A percentile compares a stretch with the other conserved stretches of the same genome.
Conservation (phyloP, 805 yeast genomes). For the Metschnikowia cubensis region DNA sequence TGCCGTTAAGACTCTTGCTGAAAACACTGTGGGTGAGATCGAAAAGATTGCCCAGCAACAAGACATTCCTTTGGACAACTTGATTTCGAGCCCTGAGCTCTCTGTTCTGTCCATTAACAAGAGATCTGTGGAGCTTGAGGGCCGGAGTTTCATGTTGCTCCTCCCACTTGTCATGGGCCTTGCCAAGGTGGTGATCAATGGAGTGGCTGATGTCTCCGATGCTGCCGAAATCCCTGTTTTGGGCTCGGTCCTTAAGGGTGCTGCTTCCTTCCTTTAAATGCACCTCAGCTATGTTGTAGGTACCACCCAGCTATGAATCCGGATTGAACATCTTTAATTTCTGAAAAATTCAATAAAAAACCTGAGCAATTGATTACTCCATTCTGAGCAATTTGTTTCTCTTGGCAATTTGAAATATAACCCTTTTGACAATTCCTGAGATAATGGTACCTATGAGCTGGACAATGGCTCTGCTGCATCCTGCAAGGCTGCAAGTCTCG, state of each 20-base stretch:
- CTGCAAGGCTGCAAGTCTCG: too few species aligned
- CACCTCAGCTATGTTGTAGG: not conserved
- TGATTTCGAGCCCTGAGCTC: not conserved
- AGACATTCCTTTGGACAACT: not conserved
- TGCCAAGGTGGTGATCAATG: not conserved
- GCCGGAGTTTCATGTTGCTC: not conserved
- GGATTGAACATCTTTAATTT: too few species aligned
- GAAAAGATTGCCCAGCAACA: not conserved
- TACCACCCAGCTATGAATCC: too few species aligned
- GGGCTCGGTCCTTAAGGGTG: not conserved
- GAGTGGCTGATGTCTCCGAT: not conserved
- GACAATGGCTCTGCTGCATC: too few species aligned
- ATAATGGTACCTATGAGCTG: too few species aligned
- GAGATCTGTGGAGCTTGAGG: not conserved
- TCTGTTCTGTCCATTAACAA: not conserved
- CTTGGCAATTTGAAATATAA: too few species aligned
- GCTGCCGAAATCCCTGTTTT: not conserved
- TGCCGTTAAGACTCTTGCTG: not conserved
- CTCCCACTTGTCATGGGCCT: not conserved
- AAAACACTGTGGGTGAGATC: not conserved
- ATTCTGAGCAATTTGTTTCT: too few species aligned
- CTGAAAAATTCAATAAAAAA: too few species aligned
- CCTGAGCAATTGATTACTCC: too few species aligned
- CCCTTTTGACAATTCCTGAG: too few species aligned
- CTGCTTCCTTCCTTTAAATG: not conserved